phyloP scores from a whole-genome alignment of 768 basidiomycete genomes.

The Chiua virens region DNA sequence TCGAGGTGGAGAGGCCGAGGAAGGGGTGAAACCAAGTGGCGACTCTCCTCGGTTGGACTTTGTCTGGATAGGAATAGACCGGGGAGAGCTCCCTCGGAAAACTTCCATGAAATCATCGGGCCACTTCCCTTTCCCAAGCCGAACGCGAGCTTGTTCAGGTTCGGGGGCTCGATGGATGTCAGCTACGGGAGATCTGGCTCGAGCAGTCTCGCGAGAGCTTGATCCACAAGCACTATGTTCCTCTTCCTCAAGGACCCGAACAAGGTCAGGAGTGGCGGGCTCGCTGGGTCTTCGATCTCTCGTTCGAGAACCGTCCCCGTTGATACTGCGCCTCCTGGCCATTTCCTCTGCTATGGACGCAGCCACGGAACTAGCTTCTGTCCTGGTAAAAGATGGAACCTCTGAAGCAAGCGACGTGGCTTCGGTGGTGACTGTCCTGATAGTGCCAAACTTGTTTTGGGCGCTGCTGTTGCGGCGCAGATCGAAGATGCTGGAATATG shows the following conservation, averaged over 20 bases:
- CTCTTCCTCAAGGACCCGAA: conserved; percentile 71
- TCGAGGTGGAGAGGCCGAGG: conserved; percentile 49
- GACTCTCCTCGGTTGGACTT: conserved; percentile 22
- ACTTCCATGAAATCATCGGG: conserved; percentile 77
- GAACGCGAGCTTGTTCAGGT: conserved; percentile 41
- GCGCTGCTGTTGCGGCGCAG: conserved; percentile 41
- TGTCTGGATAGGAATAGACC: conserved; percentile 29
- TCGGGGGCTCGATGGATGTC: conserved; percentile 25
- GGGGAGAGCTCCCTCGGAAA: conserved; percentile 39
- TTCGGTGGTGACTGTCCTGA: conserved; percentile 81
- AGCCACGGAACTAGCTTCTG: conserved; percentile 62
- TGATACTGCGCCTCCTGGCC: conserved; percentile 37
- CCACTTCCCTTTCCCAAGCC: conserved; percentile 79
- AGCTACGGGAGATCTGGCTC: conserved; percentile 15
- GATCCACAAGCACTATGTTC: conserved; percentile 52
- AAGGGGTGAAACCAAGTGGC: conserved; percentile 27
- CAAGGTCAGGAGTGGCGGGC: conserved; percentile 56
- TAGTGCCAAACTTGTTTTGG: conserved; percentile 70
- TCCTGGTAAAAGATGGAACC: conserved; percentile 58
- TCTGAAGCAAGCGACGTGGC: conserved; percentile 65
- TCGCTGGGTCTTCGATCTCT: conserved; percentile 70
- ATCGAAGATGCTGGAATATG: conserved; percentile 67
- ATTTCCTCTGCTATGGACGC: conserved; percentile 46
- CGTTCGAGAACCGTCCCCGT: conserved; percentile 27
- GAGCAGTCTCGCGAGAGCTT: conserved; percentile 37